Base-by-base conservation (phyloP, 2,329 filamentous ascomycete genomes). In the Colletotrichum eleusines region DNA sequence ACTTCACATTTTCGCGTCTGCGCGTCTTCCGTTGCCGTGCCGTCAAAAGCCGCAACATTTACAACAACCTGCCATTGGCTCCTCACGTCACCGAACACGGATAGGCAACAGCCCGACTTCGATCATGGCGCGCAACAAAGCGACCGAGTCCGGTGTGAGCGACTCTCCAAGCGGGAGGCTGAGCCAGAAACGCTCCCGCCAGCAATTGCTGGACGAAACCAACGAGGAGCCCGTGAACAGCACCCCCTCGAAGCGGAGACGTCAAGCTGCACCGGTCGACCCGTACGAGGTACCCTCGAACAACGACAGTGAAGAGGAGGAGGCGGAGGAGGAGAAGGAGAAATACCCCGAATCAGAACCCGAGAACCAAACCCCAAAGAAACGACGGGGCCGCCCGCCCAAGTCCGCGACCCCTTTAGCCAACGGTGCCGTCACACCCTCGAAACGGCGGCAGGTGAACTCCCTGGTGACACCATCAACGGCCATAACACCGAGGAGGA, bases 401-500 rank as follows among this genome's bases (percentile, higher is more conserved):
- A 81, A 80, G 63, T 69, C 75, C 28, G 70, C 73, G 28, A 66
- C 42, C n/a, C 50, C 72, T 9, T 46, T 46, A 20, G 69, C 76
- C 6, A 79, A 77, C 57, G 76, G 74, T 50, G 76, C 77, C 33
- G 80, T 79, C 2, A 84, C 82, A 0, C 82, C 81, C 6, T 81
- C 79, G 62, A 77, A 78, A n/a, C 75, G 72, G 18, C 78, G 79
- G 16, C 72, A 75, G 33, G 79, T 77, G 5, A 74, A 77, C 35
- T 72, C 75, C 4, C 77, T 81, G 8, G 75, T 78, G 58, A 86
- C 85, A 0, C 84, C 85, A 0, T 76, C 79, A 16, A 85, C 79
- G 65, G 71, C 75, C 5, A 75, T 82, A 42, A 94, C 91, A 1
- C 91, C 93, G 0, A 88, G 88, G 46, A 87, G 90, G 74, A 85